phyloP scores from a whole-genome alignment of 176 grass and related monocot species.

The Rhynchospora tenuis region DNA sequence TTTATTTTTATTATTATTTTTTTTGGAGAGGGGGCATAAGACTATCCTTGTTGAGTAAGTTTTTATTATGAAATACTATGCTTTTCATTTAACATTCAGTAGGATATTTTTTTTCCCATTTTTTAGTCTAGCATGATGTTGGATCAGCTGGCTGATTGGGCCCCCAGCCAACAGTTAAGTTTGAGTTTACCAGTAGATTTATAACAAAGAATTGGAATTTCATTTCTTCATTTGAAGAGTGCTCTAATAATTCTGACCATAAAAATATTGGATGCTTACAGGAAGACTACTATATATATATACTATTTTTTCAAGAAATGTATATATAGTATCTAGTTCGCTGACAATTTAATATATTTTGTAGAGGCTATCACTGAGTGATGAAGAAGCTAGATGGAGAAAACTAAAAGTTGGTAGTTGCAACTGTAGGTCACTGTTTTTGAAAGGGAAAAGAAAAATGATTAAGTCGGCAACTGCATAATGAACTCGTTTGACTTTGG shows the following conservation, averaged over 20 bases:
- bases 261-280: neutral
- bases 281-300: neutral
- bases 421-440: neutral
- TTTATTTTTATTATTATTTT: too few species aligned
- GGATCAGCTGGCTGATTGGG: neutral
- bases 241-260: neutral
- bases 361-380: neutral
- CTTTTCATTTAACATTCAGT: neutral
- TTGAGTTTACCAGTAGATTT: neutral
- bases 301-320: neutral
- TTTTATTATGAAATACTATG: neutral
- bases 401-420: neutral
- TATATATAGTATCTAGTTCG: too few species aligned
- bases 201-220: neutral
- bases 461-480: neutral
- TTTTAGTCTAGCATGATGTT: neutral
- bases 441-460: neutral
- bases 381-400: neutral
- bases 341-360: neutral
- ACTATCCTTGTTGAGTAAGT: too few species aligned
- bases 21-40: neutral
- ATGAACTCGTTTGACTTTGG: neutral
- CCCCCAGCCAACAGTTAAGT: neutral
- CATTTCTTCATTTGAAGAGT: neutral
- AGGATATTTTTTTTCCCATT: neutral